phyloP scores from a whole-genome alignment of 192 early-diverging fungal genomes.

The Podochytrium sp. region DNA sequence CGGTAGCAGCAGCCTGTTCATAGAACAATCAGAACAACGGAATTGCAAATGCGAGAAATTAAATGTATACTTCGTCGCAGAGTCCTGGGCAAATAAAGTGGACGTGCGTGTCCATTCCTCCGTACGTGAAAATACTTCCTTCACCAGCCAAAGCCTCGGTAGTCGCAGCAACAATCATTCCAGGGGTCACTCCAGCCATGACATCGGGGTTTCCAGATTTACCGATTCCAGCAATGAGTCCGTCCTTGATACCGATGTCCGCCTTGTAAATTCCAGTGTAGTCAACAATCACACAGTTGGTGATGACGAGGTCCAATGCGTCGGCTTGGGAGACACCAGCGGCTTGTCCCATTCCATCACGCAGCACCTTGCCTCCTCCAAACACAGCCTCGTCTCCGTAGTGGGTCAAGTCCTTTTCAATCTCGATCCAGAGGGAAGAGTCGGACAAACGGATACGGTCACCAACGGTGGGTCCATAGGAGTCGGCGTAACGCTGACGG shows the following conservation, averaged over 20 bases:
- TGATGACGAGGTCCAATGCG: constrained; percentile 92
- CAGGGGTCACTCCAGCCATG: constrained; percentile 90
- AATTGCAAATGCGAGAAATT: too few species aligned
- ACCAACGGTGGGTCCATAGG: constrained; percentile 92
- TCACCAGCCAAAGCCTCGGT: constrained; percentile 95
- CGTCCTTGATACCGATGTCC: constrained; percentile 91
- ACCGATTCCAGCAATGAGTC: constrained; percentile 85
- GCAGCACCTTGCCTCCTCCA: constrained; percentile 88
- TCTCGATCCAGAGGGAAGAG: constrained; percentile 66
- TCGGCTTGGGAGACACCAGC: constrained; percentile 65
- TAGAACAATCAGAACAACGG: too few species aligned
- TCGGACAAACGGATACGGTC: constrained; percentile 89
- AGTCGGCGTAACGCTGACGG: constrained; percentile 81
- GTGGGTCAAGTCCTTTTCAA: constrained; percentile 87
- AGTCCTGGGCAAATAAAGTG: constrained; percentile 96
- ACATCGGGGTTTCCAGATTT: constrained; percentile 98
- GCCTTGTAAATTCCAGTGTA: constrained; percentile 97
- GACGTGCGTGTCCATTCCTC: constrained; percentile 91
- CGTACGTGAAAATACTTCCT: constrained; percentile 89
- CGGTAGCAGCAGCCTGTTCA: constrained; percentile 48
- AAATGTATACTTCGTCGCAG: constrained; percentile 80
- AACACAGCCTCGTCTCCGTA: constrained; percentile 98
- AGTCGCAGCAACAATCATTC: constrained; percentile 84
- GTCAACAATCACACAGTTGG: constrained; percentile 91
- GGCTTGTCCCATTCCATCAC: constrained; percentile 93